Conservation (phyloP, 305 asterid species). For the Fraxinus baroniana region DNA sequence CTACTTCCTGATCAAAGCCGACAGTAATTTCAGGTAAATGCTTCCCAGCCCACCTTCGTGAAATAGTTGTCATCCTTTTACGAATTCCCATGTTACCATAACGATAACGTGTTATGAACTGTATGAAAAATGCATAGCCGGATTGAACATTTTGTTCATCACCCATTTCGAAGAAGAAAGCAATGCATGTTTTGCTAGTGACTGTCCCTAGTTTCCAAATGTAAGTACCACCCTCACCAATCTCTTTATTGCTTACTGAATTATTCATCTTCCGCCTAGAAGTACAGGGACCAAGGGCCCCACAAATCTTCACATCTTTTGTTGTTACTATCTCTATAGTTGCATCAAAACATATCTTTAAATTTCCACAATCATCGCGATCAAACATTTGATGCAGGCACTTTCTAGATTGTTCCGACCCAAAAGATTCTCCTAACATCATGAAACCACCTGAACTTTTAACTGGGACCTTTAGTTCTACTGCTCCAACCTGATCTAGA, state of each 20-base stretch:
- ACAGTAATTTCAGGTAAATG: constrained; percentile 67
- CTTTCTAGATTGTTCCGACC: constrained; percentile 69
- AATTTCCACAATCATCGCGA: constrained; percentile 54
- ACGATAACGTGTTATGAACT: constrained; percentile 72
- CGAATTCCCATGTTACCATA: constrained; percentile 62
- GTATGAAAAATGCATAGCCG: constrained; percentile 73
- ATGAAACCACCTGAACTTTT: constrained; percentile 82
- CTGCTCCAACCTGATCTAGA: constrained; percentile 94
- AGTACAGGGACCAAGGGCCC: constrained; percentile 85
- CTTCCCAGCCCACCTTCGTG: constrained; percentile 86
- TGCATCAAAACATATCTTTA: constrained; percentile 75
- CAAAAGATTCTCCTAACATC: constrained; percentile 81
- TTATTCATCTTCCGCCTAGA: constrained; percentile 58
- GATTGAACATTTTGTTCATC: constrained; percentile 60
- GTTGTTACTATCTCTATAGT: constrained; percentile 78
- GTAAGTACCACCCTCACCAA: constrained; percentile 79
- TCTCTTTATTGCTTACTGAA: constrained; percentile 56
- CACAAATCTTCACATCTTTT: constrained; percentile 70
- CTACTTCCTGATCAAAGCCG: constrained; percentile 94
- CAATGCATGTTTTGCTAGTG: constrained; percentile 67
- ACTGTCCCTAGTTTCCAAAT: constrained; percentile 73
- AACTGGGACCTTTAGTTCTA: constrained; percentile 67
- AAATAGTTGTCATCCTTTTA: constrained; percentile 73
- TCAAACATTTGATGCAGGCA: constrained; percentile 60
- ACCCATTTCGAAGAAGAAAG: constrained; percentile 79